Evolutionary conservation across 1,284 basidiomycete species (phyloP), one percentile per base, ranked within the genome.

Genomic region (Mycena sp.): DNA sequence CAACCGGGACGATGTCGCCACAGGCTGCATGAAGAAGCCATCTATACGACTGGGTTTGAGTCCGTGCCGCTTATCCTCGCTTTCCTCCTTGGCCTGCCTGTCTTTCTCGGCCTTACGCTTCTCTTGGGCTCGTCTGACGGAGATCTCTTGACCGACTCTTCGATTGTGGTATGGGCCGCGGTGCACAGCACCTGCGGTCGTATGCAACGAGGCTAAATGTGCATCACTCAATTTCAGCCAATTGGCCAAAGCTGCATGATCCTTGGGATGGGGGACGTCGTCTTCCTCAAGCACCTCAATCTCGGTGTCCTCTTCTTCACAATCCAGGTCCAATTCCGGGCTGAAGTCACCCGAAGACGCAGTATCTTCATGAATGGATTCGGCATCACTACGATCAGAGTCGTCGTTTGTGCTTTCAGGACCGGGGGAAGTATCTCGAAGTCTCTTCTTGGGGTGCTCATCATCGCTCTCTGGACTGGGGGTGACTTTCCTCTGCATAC

Each of bases 161-260:
- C 25, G 45, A 10, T 14, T 46, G 41, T 49, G 30, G 28, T 57
- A 46, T 5, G 4, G 9, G 6, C 54, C 54, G 17, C 41, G 30
- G 32, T 35, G 9, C 30, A 30, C 21, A 25, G 32, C 6, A 26
- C 28, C 28, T 19, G 43, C 35, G 37, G 10, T 28, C 25, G 30
- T 40, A 19, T 28, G 32, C 12, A 26, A 35, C 7, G 32, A 7
- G 14, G 32, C 32, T 9, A 35, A 14, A 35, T 14, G 32, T 7
- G 14, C 14, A 14, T 57, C 46, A 41, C 44, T 57, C 32, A 57
- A 23, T 30, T 40, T 23, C 6, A 57, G 54, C 54, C 54, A 57
- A 26, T 40, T 23, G 3, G 19, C 9, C 32, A 57, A 29, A n/a
- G 21, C 43, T 46, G 54, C 44, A 2, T 35, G 30, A 11, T 45